Evolutionary conservation across 192 early-diverging fungal species (phyloP).

Genomic region (Geosiphon pyriformis): DNA sequence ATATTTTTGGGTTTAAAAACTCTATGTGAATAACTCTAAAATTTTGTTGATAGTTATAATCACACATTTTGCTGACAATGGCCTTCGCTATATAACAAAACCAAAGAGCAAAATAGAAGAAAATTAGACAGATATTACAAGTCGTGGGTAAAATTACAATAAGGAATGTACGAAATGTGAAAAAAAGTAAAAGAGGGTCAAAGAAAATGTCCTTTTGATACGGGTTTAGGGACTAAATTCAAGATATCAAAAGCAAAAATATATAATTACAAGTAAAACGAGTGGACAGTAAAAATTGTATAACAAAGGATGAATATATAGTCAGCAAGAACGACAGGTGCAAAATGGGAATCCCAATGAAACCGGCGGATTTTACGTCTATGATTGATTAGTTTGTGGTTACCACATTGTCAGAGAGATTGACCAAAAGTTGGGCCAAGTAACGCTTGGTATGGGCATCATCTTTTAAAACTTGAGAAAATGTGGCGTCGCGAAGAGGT

Average conservation of each 20-base stretch:
- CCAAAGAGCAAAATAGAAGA: background rate
- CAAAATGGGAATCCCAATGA: background rate
- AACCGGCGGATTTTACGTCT: background rate
- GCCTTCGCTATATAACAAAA: background rate
- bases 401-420: slow-evolving; percentile 42
- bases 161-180: background rate
- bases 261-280: background rate
- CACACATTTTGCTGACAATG: background rate
- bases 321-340: background rate
- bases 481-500: slow-evolving; percentile 82
- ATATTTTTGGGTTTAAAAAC: background rate
- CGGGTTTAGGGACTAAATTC: background rate
- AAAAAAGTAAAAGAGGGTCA: background rate
- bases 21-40: background rate
- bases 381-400: slow-evolving; percentile 18
- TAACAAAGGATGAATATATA: background rate
- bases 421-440: slow-evolving; percentile 61
- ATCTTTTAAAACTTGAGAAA: slow-evolving; percentile 78
- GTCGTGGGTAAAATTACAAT: slow-evolving; percentile 16
- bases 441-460: slow-evolving; percentile 86
- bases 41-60: background rate
- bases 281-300: background rate
- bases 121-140: background rate
- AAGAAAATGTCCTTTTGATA: background rate
- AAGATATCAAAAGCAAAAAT: background rate